Evolutionary conservation across 2,329 filamentous ascomycete genomes (phyloP), one percentile per base, ranked within the genome.

Genomic region (Dactylonectria macrodidyma): DNA sequence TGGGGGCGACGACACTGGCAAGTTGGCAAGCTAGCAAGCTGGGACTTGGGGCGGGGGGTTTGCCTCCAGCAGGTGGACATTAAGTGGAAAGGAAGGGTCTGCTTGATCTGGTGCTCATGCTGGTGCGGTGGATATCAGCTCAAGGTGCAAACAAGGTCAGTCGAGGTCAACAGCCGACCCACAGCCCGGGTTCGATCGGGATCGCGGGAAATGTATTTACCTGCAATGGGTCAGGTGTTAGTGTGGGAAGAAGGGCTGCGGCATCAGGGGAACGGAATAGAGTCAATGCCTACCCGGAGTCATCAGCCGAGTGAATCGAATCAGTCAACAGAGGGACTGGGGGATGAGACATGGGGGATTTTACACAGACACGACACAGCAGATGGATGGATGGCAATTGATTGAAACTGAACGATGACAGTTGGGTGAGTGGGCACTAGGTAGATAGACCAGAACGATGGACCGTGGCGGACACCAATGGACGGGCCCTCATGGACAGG

Each of bases 71-170:
- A 56, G 62, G 62, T 60, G 62, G 62, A 41, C 50, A 64, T 50
- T 60, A 56, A 56, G 50, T 51, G 64, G 59, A 67, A 66, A 74
- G 63, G 65, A 19, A 19, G 19, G 19, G 19, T 19, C 19, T 19
- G 67, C 36, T 60, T 51, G 58, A 46, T 57, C 24, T 57, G 44
- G 47, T 56, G 62, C 26, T 48, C n/a, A 47, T 44, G 33, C 50
- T 61, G 57, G 62, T 59, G 56, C 51, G 41, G 36, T 65, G 66
- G 59, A 65, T 66, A 73, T 69, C 71, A 64, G 69, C 57, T 64
- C 60, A 38, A 74, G 66, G 70, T 69, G 65, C 67, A 62, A 52
- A 68, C 62, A 75, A 72, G 73, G 70, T 75, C 65, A 75, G 70
- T 74, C 57, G 65, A 75, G 69, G 73, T 72, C 66, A 68, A 68